A percentile compares a stretch with the other conserved stretches of the same genome.
phyloP scores from a whole-genome alignment of 768 basidiomycete species.

The Xerocomus spinulosus region DNA sequence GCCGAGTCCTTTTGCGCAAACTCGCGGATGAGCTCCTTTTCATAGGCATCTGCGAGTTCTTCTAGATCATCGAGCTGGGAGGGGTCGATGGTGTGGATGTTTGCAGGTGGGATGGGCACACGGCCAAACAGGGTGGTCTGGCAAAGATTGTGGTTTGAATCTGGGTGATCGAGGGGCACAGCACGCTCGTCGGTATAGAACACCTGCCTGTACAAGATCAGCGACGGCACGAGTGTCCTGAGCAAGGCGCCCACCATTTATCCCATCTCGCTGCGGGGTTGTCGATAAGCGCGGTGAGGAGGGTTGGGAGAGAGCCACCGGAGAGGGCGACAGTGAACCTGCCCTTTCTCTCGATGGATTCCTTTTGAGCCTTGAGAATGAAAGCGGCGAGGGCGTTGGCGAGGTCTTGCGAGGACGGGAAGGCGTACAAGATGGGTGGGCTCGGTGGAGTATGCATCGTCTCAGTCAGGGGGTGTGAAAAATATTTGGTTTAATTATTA shows the following conservation, averaged over 20 bases:
- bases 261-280: constrained; percentile 79
- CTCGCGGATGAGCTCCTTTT: constrained; percentile 77
- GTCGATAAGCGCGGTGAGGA: constrained; percentile 66
- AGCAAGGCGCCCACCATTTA: constrained; percentile 65
- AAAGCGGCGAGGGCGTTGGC: constrained; percentile 70
- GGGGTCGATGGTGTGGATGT: constrained; percentile 83
- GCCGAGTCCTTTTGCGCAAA: constrained; percentile 93
- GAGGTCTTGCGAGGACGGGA: constrained; percentile 53
- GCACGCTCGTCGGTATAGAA: constrained; percentile 96
- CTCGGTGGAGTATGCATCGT: constrained; percentile 52
- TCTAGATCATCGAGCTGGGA: constrained; percentile 65
- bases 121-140: constrained; percentile 69
- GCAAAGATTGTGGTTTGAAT: constrained; percentile 88
- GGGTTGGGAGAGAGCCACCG: constrained; percentile 85
- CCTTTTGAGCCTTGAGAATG: constrained; percentile 81
- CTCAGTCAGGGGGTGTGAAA: constrained; percentile 8
- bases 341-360: constrained; percentile 83
- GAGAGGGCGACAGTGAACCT: constrained; percentile 91
- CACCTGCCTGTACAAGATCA: constrained; percentile 67
- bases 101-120: constrained; percentile 67
- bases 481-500: background rate
- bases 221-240: background rate
- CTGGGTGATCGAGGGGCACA: constrained; percentile 87
- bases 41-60: constrained; percentile 77
- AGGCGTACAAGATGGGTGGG: constrained; percentile 69